Conservation (phyloP, 352 stramenopile genomes). For the Globisporangium spinosum region DNA sequence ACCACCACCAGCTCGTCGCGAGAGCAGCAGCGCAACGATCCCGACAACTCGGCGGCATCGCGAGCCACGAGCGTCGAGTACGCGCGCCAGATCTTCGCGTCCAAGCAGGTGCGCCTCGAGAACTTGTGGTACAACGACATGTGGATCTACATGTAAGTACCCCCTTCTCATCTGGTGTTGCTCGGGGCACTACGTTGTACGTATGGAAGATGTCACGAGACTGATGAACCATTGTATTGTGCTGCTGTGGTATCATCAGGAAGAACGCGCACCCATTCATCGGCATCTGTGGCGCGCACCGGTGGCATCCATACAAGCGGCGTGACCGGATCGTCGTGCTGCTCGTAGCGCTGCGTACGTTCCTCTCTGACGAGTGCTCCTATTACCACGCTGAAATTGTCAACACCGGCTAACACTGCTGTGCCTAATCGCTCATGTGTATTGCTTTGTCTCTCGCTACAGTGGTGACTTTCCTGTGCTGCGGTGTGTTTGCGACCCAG, state of each 20-base stretch:
- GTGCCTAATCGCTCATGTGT: neutral
- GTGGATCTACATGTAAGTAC: constrained; percentile 57
- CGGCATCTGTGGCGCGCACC: constrained; percentile 34
- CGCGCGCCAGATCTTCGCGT: constrained; percentile 41
- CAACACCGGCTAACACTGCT: constrained; percentile 2
- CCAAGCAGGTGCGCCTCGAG: constrained; percentile 45
- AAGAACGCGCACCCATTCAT: constrained; percentile 58
- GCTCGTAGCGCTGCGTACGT: constrained; percentile 42
- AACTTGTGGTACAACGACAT: constrained; percentile 40
- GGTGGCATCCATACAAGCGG: constrained; percentile 52
- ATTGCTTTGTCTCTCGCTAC: neutral
- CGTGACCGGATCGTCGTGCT: constrained; percentile 49
- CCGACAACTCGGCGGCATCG: constrained; percentile 6
- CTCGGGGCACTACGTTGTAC: neutral
- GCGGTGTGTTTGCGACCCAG: constrained; percentile 39
- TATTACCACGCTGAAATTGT: neutral
- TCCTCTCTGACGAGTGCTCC: neutral
- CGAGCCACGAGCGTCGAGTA: constrained; percentile 21
- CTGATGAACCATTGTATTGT: neutral
- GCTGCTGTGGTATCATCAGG: constrained; percentile 19
- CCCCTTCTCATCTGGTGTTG: neutral
- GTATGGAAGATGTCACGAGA: neutral
- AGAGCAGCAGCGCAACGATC: neutral
- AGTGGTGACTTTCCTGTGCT: constrained; percentile 40
- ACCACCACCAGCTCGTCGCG: constrained; percentile 14